phyloP scores from a whole-genome alignment of 371 early-diverging fungal genomes.

The Actinomortierella ambigua region DNA sequence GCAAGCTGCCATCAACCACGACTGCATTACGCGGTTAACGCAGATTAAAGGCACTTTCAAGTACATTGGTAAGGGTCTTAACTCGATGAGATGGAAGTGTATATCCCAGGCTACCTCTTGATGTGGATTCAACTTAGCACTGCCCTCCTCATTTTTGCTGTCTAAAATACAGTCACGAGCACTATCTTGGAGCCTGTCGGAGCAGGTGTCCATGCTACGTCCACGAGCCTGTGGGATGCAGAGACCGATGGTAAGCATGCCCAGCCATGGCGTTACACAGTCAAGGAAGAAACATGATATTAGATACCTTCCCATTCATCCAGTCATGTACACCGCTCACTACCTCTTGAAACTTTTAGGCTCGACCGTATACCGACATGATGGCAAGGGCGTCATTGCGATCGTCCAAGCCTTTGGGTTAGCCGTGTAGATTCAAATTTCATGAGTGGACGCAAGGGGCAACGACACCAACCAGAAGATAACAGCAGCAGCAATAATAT shows the following conservation, averaged over 20 bases:
- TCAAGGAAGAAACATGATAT: background rate
- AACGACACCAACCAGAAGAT: too few relatives aligned
- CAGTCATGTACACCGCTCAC: background rate
- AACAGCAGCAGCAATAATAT: too few relatives aligned
- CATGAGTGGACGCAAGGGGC: too few relatives aligned
- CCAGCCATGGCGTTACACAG: background rate
- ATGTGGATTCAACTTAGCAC: too few relatives aligned
- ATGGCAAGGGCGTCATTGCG: constrained; percentile 28
- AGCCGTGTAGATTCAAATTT: constrained; percentile 18
- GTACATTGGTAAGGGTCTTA: constrained; percentile 20
- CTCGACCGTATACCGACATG: constrained; percentile 30
- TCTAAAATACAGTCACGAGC: constrained; percentile 28
- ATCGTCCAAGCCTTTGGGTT: constrained; percentile 35
- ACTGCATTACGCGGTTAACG: constrained; percentile 24
- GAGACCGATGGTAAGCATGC: constrained; percentile 33
- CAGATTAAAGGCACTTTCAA: constrained; percentile 37
- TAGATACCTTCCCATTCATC: background rate
- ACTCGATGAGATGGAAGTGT: background rate
- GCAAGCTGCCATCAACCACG: constrained; percentile 35
- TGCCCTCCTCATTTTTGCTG: background rate
- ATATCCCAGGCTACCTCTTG: background rate
- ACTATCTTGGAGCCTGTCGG: constrained; percentile 34
- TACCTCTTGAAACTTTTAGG: constrained; percentile 9
- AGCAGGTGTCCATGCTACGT: constrained; percentile 34
- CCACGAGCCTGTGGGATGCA: constrained; percentile 42